Conservation (phyloP, 129 eudicot species). For the Pulicaria dysenterica region DNA sequence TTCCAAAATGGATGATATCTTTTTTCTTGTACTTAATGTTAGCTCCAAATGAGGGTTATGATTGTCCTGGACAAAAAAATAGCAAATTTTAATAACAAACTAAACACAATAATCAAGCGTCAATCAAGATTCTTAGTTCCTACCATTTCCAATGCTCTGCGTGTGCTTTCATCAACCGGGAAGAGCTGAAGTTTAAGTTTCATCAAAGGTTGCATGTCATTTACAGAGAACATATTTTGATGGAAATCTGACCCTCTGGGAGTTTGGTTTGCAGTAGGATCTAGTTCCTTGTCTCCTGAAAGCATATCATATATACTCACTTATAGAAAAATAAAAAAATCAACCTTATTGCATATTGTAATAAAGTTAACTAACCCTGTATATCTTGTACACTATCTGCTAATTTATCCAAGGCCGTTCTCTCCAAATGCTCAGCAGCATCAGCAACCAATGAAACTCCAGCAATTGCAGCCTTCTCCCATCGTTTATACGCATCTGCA, state of each 20-base stretch:
- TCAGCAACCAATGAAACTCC: constrained; percentile 89
- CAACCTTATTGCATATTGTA: background rate
- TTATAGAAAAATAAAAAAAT: background rate
- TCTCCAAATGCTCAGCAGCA: constrained; percentile 85
- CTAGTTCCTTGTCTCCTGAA: constrained; percentile 43
- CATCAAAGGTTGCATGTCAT: too few species aligned
- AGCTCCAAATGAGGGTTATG: constrained; percentile 81
- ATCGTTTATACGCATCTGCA: constrained; percentile 66
- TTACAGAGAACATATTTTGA: constrained; percentile 6
- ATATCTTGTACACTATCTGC: constrained; percentile 32
- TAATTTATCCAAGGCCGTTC: constrained; percentile 46
- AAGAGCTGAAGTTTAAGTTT: constrained; percentile 81
- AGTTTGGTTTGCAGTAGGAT: constrained; percentile 34
- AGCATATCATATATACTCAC: constrained; percentile 9
- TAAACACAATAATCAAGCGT: background rate
- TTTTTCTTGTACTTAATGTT: constrained; percentile 72
- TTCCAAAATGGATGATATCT: constrained; percentile 78
- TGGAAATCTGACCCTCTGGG: constrained; percentile 33
- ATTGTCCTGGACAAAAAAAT: constrained; percentile 51
- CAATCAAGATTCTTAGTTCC: background rate
- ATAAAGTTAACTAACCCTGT: constrained; percentile 28
- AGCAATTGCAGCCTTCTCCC: constrained; percentile 98
- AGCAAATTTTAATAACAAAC: background rate
- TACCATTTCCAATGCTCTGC: constrained; percentile 77
- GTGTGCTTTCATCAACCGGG: constrained; percentile 74